Percentiles rank a stretch among this genome's conserved stretches.
Evolutionary conservation across 805 yeast genomes (phyloP).

Genomic region (Saturnispora sekii): DNA sequence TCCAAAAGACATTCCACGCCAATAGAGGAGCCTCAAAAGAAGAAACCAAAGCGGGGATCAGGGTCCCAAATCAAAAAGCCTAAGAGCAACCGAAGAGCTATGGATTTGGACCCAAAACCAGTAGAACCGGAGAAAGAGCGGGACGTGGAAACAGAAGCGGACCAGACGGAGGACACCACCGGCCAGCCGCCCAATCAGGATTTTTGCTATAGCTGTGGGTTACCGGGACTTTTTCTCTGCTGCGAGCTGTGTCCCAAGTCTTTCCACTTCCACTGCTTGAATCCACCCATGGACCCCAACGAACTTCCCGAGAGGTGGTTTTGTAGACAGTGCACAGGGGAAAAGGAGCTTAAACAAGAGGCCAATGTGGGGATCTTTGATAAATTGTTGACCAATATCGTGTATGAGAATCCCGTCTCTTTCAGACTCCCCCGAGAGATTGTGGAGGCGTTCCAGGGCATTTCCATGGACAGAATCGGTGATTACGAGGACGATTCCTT

Average conservation of each 20-base stretch:
- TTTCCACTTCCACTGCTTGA: constrained; percentile 84
- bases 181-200: constrained; percentile 51
- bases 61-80: constrained; percentile 11
- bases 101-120: background rate
- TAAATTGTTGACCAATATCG: constrained; percentile 49
- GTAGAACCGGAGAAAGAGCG: background rate
- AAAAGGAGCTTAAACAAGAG: constrained; percentile 16
- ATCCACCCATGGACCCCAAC: constrained; percentile 77
- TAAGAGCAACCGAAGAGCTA: constrained; percentile 11
- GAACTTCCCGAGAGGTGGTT: constrained; percentile 82
- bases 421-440: constrained; percentile 59
- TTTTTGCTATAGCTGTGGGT: constrained; percentile 84
- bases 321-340: constrained; percentile 64
- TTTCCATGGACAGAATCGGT: constrained; percentile 55
- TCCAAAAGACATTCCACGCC: background rate
- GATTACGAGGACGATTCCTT: constrained; percentile 62
- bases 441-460: constrained; percentile 65
- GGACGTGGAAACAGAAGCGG: constrained; percentile 5
- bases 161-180: constrained; percentile 13
- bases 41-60: background rate
- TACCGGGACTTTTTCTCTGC: constrained; percentile 80
- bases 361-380: constrained; percentile 38
- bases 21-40: background rate
- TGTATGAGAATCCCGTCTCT: constrained; percentile 53
- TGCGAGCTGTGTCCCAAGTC: constrained; percentile 91